Percentiles rank a stretch among this genome's conserved stretches.
These are phyloP conservation scores for Incumbomyces delicatus DNA, from an alignment of 2,329 filamentous ascomycete genomes.

Conservation along the genomic window DNA sequence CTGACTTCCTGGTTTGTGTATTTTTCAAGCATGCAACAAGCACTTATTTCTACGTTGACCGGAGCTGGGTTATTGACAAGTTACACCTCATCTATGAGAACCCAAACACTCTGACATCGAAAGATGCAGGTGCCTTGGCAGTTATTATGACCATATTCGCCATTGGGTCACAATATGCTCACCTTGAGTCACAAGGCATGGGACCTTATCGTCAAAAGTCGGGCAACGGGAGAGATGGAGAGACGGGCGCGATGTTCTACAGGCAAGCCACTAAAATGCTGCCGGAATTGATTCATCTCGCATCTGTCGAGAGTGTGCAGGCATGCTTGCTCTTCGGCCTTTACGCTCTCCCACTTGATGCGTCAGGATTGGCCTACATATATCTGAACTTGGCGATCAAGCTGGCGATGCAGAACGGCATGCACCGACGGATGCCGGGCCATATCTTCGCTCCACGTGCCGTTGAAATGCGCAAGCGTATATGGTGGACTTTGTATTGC, in stretches of 20 bases:
- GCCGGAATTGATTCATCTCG: conserved; percentile 47
- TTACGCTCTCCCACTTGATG: conserved; percentile 47
- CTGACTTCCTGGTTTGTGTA: conserved; percentile 33
- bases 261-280: conserved; percentile 46
- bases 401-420: conserved; percentile 51
- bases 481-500: conserved; percentile 50
- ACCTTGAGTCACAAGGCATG: conserved; percentile 31
- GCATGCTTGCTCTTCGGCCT: conserved; percentile 48
- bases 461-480: conserved; percentile 44
- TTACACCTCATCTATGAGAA: conserved; percentile 30
- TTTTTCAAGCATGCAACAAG: conserved; percentile 37
- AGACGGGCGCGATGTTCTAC: conserved; percentile 48
- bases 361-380: conserved; percentile 47
- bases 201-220: conserved; percentile 20
- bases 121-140: conserved; percentile 33
- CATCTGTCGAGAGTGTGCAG: conserved; percentile 49
- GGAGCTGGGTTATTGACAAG: conserved; percentile 32
- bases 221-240: conserved; percentile 36
- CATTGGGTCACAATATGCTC: conserved; percentile 36
- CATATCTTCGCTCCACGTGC: conserved; percentile 39
- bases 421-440: conserved; percentile 45
- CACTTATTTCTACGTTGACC: conserved; percentile 36
- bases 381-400: conserved; percentile 49
- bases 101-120: conserved; percentile 26
- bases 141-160: conserved; percentile 35